These are phyloP conservation scores for Backusella morwellensis DNA, from an alignment of 192 early-diverging fungal species.

Conservation along the genomic window DNA sequence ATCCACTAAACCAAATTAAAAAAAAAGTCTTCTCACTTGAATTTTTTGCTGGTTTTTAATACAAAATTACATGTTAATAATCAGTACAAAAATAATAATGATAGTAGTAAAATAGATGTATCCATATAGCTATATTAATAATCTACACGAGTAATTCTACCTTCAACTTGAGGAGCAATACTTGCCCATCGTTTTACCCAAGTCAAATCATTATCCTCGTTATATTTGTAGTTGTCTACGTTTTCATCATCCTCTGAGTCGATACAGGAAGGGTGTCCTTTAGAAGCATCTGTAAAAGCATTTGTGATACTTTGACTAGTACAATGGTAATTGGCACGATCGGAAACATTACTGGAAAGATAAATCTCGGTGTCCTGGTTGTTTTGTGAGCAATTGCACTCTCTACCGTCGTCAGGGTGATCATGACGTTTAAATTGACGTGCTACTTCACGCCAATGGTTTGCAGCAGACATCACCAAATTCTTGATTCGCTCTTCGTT, in stretches of 20 bases:
- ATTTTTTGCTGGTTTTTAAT: not conserved
- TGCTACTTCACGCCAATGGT: constrained; percentile 17
- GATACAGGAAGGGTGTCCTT: constrained; percentile 31
- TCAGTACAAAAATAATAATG: not conserved
- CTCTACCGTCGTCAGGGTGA: not conserved
- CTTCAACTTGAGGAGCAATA: constrained; percentile 51
- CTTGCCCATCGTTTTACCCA: constrained; percentile 57
- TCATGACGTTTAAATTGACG: constrained; percentile 3
- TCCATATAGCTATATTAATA: not conserved
- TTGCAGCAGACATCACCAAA: not conserved
- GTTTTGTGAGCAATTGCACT: not conserved
- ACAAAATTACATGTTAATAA: not conserved
- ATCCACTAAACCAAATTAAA: not conserved
- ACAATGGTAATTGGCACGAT: constrained; percentile 10
- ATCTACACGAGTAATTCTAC: constrained; percentile 43
- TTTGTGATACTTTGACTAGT: constrained; percentile 15
- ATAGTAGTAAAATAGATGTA: not conserved
- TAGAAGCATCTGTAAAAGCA: constrained; percentile 20
- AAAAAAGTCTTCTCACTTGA: not conserved
- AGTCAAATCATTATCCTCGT: not conserved
- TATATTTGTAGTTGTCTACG: constrained; percentile 32
- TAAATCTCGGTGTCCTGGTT: not conserved
- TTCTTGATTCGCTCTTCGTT: constrained; percentile 15
- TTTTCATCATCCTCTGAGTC: constrained; percentile 41
- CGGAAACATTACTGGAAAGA: not conserved